phyloP scores from a whole-genome alignment of 257 asterid genomes.

The Ajuga chamaepitys region DNA sequence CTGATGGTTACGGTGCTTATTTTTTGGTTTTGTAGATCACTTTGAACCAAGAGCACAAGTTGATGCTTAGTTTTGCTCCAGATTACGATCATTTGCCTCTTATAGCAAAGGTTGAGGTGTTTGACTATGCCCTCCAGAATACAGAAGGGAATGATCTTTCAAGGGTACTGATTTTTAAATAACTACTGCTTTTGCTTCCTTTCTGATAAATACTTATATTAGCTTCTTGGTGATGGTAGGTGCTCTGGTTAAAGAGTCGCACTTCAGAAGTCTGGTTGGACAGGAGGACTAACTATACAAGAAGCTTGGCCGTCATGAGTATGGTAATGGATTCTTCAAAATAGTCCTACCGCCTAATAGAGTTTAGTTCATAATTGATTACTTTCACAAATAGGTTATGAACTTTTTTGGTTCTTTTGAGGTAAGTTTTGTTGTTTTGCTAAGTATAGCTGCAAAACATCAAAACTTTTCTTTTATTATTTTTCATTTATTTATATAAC shows the following conservation, averaged over 20 bases:
- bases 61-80: constrained; percentile 95
- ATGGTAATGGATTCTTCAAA: constrained; percentile 50
- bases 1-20: constrained; percentile 15
- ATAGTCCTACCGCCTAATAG: not conserved
- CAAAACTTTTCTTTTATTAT: not conserved
- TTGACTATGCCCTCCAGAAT: constrained; percentile 86
- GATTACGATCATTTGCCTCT: constrained; percentile 96
- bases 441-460: not conserved
- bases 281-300: constrained; percentile 94
- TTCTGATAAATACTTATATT: constrained; percentile 17
- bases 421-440: constrained; percentile 1
- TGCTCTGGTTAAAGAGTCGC: constrained; percentile 98
- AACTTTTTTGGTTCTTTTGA: not conserved
- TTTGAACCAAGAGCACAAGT: constrained; percentile 93
- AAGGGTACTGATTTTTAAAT: constrained; percentile 48
- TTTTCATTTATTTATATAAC: not conserved
- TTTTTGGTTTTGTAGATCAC: constrained; percentile 54
- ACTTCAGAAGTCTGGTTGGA: constrained; percentile 98
- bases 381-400: not conserved
- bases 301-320: constrained; percentile 99
- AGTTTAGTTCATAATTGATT: not conserved
- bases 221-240: constrained; percentile 38
- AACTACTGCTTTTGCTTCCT: constrained; percentile 4
- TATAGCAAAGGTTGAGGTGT: constrained; percentile 93
- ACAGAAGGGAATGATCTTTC: constrained; percentile 97